Base-by-base conservation (phyloP, 352 stramenopile species). In the Pythium scleroteichum region DNA sequence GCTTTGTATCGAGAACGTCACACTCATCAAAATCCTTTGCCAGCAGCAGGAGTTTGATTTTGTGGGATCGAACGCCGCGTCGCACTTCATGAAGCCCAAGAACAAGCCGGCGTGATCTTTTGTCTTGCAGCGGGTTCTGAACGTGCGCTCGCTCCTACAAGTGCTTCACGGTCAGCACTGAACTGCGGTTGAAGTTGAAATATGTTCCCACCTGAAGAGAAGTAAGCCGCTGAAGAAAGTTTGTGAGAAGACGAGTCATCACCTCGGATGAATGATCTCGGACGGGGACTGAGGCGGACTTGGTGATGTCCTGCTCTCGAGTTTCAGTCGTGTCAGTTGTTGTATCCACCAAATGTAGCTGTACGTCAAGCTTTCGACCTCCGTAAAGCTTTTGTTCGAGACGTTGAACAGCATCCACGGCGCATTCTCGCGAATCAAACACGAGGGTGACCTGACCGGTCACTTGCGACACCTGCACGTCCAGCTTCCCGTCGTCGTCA, bases 51-150 rank as follows among this genome's bases (percentile, higher is more conserved):
- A 94, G 89, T 20, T 92, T 71, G 44, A 91, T 62, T 72, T 97
- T 98, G 42, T 88, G 74, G 9, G 78, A 73, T 29, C 80, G 69
- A 12, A 98, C 75, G 5, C 90, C 92, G 22, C 93, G 75, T 22
- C 87, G 73, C 40, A 98, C 92, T 71, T 99, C 94, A 35, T 95
- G 74, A 14, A 98, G 69, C 0, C 96, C 96, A 49, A 98, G 89
- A 0, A 98, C 92, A 2, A 98, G 55, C 13, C 88, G 82, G 2
- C 85, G 67, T 17, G 78, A 83, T 17, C 75, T 72, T n/a, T 82
- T 86, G 46, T 87, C 77, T 27, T 92, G 85, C 5, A 71, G 40
- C 0, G 85, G 78, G 22, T 89, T 87, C 41, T 85, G 79, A 17
- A 76, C 35, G 41, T 92, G 76, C 0, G 78, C 72, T 9, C 87